These are phyloP conservation scores for Exsudoporus frostii DNA, from an alignment of 768 basidiomycete genomes.

Conservation along the genomic window DNA sequence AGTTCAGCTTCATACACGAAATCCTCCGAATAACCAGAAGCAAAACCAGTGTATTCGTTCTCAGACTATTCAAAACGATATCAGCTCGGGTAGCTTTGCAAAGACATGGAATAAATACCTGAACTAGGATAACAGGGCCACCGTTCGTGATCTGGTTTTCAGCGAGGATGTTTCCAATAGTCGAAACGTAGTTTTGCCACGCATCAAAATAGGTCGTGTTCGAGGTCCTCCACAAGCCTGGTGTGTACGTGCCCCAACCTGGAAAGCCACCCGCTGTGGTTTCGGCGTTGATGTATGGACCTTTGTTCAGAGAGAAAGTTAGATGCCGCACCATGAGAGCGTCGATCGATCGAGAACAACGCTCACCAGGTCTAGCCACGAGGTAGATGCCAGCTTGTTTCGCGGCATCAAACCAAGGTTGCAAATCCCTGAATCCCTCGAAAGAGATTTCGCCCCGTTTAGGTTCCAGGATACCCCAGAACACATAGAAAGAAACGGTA, in stretches of 20 bases:
- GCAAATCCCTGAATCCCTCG: conserved; percentile 41
- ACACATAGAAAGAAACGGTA: conserved; percentile 53
- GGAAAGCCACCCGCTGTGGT: conserved; percentile 46
- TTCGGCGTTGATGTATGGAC: conserved; percentile 30
- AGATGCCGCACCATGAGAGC: background rate
- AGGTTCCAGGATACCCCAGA: conserved; percentile 47
- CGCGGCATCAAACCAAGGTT: conserved; percentile 31
- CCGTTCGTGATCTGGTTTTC: conserved; percentile 57
- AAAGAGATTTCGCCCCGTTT: conserved; percentile 51
- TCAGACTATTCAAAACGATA: conserved; percentile 38
- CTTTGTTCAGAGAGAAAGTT: conserved; percentile 4
- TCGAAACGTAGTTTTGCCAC: conserved; percentile 55
- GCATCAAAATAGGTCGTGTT: conserved; percentile 46
- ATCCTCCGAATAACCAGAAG: conserved; percentile 39
- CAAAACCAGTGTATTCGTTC: conserved; percentile 46
- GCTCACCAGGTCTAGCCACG: conserved; percentile 25
- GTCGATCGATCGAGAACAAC: background rate
- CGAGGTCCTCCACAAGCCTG: conserved; percentile 47
- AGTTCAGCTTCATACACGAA: conserved; percentile 42
- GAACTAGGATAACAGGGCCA: conserved; percentile 48
- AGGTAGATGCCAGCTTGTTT: conserved; percentile 28
- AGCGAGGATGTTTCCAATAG: conserved; percentile 47
- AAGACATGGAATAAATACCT: conserved; percentile 25
- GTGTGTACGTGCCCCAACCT: conserved; percentile 56
- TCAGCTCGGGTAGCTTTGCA: conserved; percentile 19